Conservation (phyloP, 1,284 basidiomycete genomes). For the Anthracocystis setariae region DNA sequence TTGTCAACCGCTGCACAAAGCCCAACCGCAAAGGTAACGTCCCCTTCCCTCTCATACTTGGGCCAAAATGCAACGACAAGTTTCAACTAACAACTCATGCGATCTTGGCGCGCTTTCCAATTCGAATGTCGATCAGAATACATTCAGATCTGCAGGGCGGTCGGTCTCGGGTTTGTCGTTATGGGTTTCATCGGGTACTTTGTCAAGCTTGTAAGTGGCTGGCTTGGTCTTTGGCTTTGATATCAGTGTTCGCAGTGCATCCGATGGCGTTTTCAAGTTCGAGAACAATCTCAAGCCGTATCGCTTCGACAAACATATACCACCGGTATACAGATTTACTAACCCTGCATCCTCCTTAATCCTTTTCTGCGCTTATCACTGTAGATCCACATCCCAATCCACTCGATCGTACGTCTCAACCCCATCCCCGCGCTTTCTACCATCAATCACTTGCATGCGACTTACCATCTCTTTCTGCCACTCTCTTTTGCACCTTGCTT, state of each 20-base stretch:
- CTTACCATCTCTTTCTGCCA: background rate
- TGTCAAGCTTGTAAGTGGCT: constrained; percentile 65
- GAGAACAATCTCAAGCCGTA: no score
- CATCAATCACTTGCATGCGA: background rate
- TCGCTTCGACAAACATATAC: no score
- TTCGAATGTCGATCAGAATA: constrained; percentile 50
- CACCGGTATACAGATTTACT: background rate
- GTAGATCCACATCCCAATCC: constrained; percentile 67
- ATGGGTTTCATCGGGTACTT: constrained; percentile 68
- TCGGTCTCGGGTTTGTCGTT: constrained; percentile 65
- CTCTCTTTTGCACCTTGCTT: background rate
- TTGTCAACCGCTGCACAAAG: constrained; percentile 96
- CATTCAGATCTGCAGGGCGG: constrained; percentile 67
- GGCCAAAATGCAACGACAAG: no score
- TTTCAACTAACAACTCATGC: no score
- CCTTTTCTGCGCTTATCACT: background rate
- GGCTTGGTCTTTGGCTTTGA: background rate
- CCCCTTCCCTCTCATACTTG: background rate
- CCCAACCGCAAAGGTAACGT: constrained; percentile 89
- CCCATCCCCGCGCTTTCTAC: background rate
- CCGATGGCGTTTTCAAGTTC: no score
- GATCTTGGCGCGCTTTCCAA: background rate
- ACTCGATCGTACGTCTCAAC: constrained; percentile 64
- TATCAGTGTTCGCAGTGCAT: no score
- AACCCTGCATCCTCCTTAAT: background rate